A percentile compares a stretch with the other conserved stretches of the same genome.
phyloP scores from a whole-genome alignment of 768 basidiomycete genomes.

The Phlebiopsis flavidoalba region DNA sequence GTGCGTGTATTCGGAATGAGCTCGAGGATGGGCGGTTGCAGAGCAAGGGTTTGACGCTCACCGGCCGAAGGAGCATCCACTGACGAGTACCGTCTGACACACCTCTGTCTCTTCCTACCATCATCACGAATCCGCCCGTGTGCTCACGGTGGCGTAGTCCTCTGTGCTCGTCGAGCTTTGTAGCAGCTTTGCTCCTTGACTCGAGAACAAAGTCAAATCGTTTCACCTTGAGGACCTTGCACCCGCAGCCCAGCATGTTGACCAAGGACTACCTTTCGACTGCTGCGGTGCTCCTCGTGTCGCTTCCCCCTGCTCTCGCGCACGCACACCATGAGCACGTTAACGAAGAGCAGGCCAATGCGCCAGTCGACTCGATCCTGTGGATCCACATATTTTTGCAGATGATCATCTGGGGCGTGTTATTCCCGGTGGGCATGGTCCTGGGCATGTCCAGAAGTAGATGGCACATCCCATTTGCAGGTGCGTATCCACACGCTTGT shows the following conservation, averaged over 20 bases:
- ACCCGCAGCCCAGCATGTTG: not conserved
- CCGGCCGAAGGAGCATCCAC: not conserved
- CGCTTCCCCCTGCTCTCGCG: slow-evolving; percentile 30
- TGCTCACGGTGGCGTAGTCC: not conserved
- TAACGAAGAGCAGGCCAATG: slow-evolving; percentile 55
- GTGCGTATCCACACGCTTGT: slow-evolving; percentile 29
- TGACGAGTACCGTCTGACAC: slow-evolving; percentile 1
- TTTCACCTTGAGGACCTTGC: not conserved
- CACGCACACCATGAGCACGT: slow-evolving; percentile 63
- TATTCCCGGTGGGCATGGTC: slow-evolving; percentile 85
- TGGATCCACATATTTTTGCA: slow-evolving; percentile 85
- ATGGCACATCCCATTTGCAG: slow-evolving; percentile 90
- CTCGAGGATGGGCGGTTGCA: not conserved
- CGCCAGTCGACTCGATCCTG: slow-evolving; percentile 71
- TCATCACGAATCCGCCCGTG: not conserved
- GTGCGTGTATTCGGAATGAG: not conserved
- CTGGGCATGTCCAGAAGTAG: slow-evolving; percentile 70
- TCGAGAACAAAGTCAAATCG: not conserved
- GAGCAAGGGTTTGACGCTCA: not conserved
- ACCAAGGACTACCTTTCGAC: not conserved
- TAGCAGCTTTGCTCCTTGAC: not conserved
- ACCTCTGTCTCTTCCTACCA: not conserved
- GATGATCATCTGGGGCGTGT: slow-evolving; percentile 72
- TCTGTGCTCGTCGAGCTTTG: not conserved
- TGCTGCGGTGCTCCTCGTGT: slow-evolving; percentile 7